Evolutionary conservation across 139 green algal genomes (phyloP).

Genomic region (Haematococcus sp.): DNA sequence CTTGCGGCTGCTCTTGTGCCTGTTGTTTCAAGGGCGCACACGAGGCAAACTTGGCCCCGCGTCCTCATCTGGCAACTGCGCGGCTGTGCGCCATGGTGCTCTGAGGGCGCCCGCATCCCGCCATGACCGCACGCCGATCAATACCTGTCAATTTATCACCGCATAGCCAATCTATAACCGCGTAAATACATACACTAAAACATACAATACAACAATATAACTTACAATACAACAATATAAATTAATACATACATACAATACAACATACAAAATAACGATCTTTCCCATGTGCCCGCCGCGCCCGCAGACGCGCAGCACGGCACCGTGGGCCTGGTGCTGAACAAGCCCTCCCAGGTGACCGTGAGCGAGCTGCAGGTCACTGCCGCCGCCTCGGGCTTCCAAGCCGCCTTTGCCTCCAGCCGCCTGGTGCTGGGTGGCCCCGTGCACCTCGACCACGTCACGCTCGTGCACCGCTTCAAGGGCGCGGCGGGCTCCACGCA

Average conservation of each 20-base stretch:
- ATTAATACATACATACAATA: no score
- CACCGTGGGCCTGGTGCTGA: constrained; percentile 44
- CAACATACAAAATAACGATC: no score
- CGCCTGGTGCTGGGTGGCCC: constrained; percentile 43
- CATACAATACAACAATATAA: no score
- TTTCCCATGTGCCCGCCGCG: background rate
- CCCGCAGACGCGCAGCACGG: constrained; percentile 23
- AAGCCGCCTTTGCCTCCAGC: constrained; percentile 34
- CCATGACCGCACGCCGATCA: no score
- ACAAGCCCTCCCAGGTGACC: constrained; percentile 39
- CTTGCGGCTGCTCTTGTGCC: no score
- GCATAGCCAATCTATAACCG: no score
- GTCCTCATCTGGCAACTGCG: no score
- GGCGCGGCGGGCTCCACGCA: constrained; percentile 16
- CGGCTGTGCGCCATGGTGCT: no score
- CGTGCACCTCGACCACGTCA: constrained; percentile 46
- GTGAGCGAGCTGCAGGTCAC: constrained; percentile 37
- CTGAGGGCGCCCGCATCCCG: no score
- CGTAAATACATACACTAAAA: no score
- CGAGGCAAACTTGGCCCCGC: background rate
- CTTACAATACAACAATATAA: background rate
- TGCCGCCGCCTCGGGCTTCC: constrained; percentile 30
- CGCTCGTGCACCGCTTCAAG: constrained; percentile 45
- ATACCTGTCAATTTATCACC: no score
- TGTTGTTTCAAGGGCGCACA: background rate